Conservation (phyloP, 2,329 filamentous ascomycete species). For the Ploettnerulaceae sp. region DNA sequence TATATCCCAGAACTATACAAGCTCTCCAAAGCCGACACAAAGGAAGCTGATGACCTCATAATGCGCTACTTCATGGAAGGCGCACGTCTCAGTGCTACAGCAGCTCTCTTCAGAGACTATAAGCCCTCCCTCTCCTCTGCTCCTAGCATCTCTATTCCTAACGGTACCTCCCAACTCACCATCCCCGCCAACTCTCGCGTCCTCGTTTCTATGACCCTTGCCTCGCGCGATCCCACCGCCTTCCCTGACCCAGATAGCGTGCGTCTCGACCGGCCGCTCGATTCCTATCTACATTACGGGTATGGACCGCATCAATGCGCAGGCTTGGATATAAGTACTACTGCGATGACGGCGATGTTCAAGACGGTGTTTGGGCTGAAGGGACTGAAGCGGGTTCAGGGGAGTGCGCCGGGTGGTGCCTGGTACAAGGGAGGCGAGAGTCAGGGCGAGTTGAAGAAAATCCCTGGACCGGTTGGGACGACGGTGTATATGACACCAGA, state of each 20-base stretch:
- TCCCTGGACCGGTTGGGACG: constrained; percentile 12
- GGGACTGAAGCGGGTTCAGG: constrained; percentile 20
- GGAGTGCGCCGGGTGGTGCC: constrained; percentile 14
- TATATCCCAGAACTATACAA: constrained; percentile 57
- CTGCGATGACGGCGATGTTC: constrained; percentile 50
- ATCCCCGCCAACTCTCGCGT: constrained; percentile 55
- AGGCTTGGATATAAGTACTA: constrained; percentile 54
- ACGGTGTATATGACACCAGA: constrained; percentile 60
- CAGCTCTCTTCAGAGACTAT: constrained; percentile 50
- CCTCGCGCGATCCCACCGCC: constrained; percentile 50
- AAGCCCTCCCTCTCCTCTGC: constrained; percentile 33
- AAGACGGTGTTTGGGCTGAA: constrained; percentile 27
- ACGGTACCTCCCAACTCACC: constrained; percentile 44
- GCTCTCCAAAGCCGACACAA: constrained; percentile 50
- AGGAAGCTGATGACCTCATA: constrained; percentile 57
- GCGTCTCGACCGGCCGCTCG: constrained; percentile 57
- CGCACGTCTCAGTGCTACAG: constrained; percentile 60
- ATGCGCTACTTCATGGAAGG: constrained; percentile 66
- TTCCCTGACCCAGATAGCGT: constrained; percentile 60
- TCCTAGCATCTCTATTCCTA: constrained; percentile 43
- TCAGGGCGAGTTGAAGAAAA: constrained; percentile 26
- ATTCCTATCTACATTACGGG: constrained; percentile 61
- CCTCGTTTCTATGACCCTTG: constrained; percentile 56
- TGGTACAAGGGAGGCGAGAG: constrained; percentile 33
- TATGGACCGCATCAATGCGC: constrained; percentile 59